Percentiles rank a stretch among this genome's conserved stretches.
Evolutionary conservation across 306 rosid genomes (phyloP).

Genomic region (Acmispon strigosus): DNA sequence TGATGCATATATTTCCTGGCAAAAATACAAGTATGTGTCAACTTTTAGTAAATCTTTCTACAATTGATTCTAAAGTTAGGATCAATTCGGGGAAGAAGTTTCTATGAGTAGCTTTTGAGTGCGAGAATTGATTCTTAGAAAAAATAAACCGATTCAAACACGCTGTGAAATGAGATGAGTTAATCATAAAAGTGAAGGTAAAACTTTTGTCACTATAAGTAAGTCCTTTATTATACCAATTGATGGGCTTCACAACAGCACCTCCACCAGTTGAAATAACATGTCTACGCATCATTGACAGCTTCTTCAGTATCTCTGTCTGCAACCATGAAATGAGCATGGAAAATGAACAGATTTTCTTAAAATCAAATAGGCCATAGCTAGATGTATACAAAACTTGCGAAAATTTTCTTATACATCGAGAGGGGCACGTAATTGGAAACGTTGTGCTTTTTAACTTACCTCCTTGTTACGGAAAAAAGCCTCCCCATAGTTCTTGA

Average conservation of each 20-base stretch:
- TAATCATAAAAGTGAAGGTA: neutral
- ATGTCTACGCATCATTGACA: slow-evolving; percentile 43
- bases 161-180: neutral
- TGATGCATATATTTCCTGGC: slow-evolving; percentile 69
- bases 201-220: neutral
- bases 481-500: slow-evolving; percentile 63
- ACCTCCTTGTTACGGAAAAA: slow-evolving; percentile 80
- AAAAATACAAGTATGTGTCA: neutral
- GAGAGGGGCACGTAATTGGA: neutral
- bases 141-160: neutral
- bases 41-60: no score
- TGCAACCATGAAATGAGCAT: slow-evolving; percentile 24
- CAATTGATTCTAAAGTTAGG: no score
- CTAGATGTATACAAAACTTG: neutral
- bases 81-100: no score
- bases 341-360: neutral
- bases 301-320: slow-evolving; percentile 57
- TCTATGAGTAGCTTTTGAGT: no score
- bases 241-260: slow-evolving; percentile 64
- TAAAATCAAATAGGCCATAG: no score
- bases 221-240: slow-evolving; percentile 46
- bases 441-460: slow-evolving; percentile 22
- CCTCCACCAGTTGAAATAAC: slow-evolving; percentile 93
- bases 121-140: no score
- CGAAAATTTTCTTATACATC: neutral